phyloP scores from a whole-genome alignment of 371 early-diverging fungal species.

The Capniomyces stellatus region DNA sequence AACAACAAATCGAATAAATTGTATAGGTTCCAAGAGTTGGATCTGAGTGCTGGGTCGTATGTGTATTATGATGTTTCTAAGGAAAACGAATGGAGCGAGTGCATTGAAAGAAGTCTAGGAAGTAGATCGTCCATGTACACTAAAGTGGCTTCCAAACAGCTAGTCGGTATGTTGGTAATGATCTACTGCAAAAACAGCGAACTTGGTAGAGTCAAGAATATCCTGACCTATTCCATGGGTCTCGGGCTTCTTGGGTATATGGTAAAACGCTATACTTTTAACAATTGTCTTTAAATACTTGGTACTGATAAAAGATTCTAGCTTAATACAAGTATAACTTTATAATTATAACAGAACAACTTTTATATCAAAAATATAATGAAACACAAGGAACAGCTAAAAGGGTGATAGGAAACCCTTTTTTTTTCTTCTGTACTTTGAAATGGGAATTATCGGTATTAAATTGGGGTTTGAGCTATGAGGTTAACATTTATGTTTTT shows the following conservation, averaged over 20 bases:
- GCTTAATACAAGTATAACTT: too few relatives aligned
- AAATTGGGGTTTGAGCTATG: constrained; percentile 19
- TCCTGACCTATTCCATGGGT: constrained; percentile 39
- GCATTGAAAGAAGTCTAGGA: constrained; percentile 45
- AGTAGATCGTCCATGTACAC: constrained; percentile 27
- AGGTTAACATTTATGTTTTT: not conserved
- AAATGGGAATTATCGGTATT: not conserved
- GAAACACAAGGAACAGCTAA: not conserved
- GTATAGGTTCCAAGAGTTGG: constrained; percentile 82
- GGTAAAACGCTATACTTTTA: not conserved
- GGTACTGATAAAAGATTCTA: too few relatives aligned
- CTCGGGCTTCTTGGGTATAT: constrained; percentile 67
- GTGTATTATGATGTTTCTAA: constrained; percentile 51
- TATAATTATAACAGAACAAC: too few relatives aligned
- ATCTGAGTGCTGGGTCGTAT: constrained; percentile 69
- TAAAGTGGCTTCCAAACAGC: constrained; percentile 49
- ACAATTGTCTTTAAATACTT: too few relatives aligned
- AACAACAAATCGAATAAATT: constrained; percentile 17
- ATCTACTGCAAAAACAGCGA: constrained; percentile 45
- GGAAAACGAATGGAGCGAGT: constrained; percentile 59
- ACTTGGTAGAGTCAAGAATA: constrained; percentile 32
- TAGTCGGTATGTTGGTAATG: constrained; percentile 72
- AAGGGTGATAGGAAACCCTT: not conserved
- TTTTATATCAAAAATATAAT: too few relatives aligned
- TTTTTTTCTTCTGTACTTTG: not conserved